A percentile compares a stretch with the other conserved stretches of the same genome.
Evolutionary conservation across 1,284 basidiomycete species (phyloP).

Genomic region (Ganoderma sp.): DNA sequence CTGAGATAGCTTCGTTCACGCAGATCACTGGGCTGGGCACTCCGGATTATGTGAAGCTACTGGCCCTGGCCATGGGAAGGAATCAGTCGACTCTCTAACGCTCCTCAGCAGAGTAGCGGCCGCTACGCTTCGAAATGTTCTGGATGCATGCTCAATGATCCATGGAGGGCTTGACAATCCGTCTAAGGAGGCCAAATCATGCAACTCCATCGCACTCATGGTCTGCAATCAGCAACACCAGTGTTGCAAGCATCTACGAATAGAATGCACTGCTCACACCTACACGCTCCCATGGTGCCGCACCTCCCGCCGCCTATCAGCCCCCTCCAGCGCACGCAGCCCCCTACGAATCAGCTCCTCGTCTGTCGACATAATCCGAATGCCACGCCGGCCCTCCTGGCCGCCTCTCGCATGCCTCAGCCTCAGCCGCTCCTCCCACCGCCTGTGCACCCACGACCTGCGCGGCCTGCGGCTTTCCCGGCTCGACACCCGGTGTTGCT

Average conservation of each 20-base stretch:
- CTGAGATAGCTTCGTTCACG: background rate
- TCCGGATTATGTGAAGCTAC: slow-evolving; percentile 60
- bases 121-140: background rate
- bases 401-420: background rate
- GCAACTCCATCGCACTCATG: background rate
- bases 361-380: slow-evolving; percentile 1
- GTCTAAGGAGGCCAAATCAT: too few species aligned
- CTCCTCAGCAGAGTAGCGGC: background rate
- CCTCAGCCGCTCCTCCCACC: slow-evolving; percentile 10
- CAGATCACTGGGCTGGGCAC: slow-evolving; percentile 67
- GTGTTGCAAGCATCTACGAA: background rate
- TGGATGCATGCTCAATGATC: too few species aligned
- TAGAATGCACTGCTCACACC: too few species aligned
- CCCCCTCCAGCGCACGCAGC: background rate
- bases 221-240: background rate
- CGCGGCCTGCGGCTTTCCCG: background rate
- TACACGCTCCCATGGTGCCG: background rate
- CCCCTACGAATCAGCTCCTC: background rate
- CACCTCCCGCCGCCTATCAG: background rate
- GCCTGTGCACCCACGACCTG: slow-evolving; percentile 4
- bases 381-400: slow-evolving; percentile 1
- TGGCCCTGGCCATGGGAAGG: slow-evolving; percentile 24
- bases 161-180: too few species aligned
- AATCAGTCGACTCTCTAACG: background rate
- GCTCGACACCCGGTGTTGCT: background rate